phyloP scores from a whole-genome alignment of 306 rosid genomes.

The Urtica urens region DNA sequence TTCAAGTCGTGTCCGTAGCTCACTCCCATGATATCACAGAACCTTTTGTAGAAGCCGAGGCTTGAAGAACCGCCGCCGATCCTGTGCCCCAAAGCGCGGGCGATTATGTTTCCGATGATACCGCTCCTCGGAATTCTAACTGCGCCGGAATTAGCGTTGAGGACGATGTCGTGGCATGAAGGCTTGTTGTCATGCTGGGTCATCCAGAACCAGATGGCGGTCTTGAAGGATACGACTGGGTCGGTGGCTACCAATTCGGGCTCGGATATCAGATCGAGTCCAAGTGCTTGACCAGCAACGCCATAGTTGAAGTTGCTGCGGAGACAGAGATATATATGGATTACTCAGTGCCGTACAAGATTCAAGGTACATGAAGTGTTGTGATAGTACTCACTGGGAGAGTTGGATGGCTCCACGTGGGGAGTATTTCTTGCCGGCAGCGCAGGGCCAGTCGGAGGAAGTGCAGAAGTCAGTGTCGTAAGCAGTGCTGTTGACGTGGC shows the following conservation, averaged over 20 bases:
- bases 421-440: conserved; percentile 35
- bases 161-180: conserved; percentile 48
- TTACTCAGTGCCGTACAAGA: background rate
- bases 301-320: conserved; percentile 52
- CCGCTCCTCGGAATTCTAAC: conserved; percentile 36
- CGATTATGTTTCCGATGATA: conserved; percentile 36
- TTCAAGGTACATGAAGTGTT: background rate
- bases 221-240: conserved; percentile 38
- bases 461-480: background rate
- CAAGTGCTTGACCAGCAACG: conserved; percentile 37
- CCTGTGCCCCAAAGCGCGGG: background rate
- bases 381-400: conserved; percentile 21
- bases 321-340: background rate
- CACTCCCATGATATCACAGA: conserved; percentile 11
- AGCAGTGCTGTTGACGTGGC: conserved; percentile 27
- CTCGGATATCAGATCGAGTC: conserved; percentile 36
- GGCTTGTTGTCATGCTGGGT: too few relatives aligned
- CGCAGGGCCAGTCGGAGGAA: conserved; percentile 26
- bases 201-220: too few relatives aligned
- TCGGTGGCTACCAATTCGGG: conserved; percentile 50
- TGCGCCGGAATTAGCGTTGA: conserved; percentile 13
- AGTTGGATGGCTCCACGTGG: conserved; percentile 52
- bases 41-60: conserved; percentile 39
- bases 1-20: conserved; percentile 13
- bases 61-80: conserved; percentile 35